Conservation (phyloP, 192 early-diverging fungal species). For the Lobosporangium transversale region DNA sequence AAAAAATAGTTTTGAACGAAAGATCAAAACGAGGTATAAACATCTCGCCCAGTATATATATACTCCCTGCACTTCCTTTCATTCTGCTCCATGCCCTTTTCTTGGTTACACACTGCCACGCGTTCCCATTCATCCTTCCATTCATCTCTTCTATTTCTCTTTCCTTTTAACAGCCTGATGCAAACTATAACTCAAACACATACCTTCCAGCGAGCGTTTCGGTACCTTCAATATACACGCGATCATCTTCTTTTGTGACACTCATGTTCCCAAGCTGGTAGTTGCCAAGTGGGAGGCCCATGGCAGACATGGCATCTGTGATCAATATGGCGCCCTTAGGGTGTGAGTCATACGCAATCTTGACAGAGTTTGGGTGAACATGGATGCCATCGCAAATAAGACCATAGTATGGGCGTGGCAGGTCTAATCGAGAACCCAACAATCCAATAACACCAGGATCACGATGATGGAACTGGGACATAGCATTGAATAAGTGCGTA, state of each 20-base stretch:
- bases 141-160: not conserved
- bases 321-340: conserved; percentile 81
- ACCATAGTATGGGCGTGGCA: conserved; percentile 81
- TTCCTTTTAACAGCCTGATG: no score
- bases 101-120: not conserved
- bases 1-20: conserved; percentile 19
- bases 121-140: not conserved
- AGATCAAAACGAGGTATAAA: conserved; percentile 25
- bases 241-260: conserved; percentile 28
- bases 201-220: conserved; percentile 38
- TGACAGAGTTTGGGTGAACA: conserved; percentile 82
- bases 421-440: conserved; percentile 62
- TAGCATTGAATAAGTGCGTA: conserved; percentile 89
- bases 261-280: conserved; percentile 44
- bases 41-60: conserved; percentile 7
- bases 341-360: conserved; percentile 84
- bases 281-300: conserved; percentile 70
- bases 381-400: conserved; percentile 88
- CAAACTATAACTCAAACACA: not conserved
- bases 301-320: conserved; percentile 83
- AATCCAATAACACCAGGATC: conserved; percentile 85
- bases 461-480: conserved; percentile 89
- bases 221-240: conserved; percentile 23
- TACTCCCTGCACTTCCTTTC: not conserved
- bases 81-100: not conserved